Evolutionary conservation across 208 protist genomes (phyloP).

Genomic region (Trypanosoma brucei): DNA sequence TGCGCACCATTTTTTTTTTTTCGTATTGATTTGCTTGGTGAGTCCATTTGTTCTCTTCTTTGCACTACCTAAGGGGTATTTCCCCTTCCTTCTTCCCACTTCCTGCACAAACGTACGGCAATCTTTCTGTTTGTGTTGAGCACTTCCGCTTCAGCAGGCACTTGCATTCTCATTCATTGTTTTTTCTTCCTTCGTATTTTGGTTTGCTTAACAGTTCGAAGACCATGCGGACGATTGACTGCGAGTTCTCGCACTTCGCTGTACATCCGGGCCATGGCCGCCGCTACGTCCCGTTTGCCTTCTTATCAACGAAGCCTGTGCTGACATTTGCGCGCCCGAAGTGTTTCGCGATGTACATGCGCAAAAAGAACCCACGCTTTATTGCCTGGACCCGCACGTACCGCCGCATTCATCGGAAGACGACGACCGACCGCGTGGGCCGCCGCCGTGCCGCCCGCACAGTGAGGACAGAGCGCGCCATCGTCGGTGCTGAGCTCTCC

Average conservation of each 20-base stretch:
- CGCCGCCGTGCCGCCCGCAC: constrained; percentile 78
- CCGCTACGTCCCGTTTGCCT: constrained; percentile 91
- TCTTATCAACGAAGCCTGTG: constrained; percentile 92
- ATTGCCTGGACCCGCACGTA: constrained; percentile 91
- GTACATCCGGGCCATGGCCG: constrained; percentile 93
- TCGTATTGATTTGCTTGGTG: too few relatives aligned
- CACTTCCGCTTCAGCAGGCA: too few relatives aligned
- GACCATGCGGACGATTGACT: constrained; percentile 89
- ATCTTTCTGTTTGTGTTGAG: too few relatives aligned
- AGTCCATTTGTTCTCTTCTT: too few relatives aligned
- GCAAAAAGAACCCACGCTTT: constrained; percentile 94
- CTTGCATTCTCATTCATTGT: too few relatives aligned
- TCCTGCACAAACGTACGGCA: too few relatives aligned
- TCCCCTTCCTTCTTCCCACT: too few relatives aligned
- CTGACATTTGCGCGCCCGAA: constrained; percentile 89
- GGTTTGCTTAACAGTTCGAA: constrained; percentile 3
- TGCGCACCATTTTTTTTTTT: too few relatives aligned
- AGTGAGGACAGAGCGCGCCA: constrained; percentile 71
- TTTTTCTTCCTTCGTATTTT: neutral
- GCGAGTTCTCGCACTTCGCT: constrained; percentile 91
- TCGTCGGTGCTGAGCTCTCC: constrained; percentile 85
- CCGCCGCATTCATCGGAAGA: constrained; percentile 92
- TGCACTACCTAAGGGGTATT: too few relatives aligned
- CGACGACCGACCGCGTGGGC: constrained; percentile 73
- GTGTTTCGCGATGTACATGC: constrained; percentile 90